Evolutionary conservation across 192 early-diverging fungal species (phyloP), one percentile per base, ranked within the genome.

Genomic region (Mortierella antarctica): DNA sequence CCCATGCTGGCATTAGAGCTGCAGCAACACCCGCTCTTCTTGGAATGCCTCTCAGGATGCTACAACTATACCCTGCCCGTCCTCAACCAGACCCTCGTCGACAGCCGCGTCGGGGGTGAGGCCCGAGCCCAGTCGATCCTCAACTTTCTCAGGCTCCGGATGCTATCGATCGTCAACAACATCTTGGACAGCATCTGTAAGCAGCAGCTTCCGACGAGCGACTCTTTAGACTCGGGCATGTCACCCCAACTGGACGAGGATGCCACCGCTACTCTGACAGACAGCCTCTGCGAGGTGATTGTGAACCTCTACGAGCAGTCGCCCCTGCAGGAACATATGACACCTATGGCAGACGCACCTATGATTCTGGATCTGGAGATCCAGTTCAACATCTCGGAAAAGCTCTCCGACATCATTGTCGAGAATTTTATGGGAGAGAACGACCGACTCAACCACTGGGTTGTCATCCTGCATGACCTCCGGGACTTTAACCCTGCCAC

Each of bases 331-430:
- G 86, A 86, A 10, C 72, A 88, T 5, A 79, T 91, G 20, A 53
- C 59, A 6, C 90, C 90, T 12, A 89, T 95, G 65, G 57, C 68
- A 2, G 88, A 92, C 68, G 95, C 94, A 2, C 94, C 96, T n/a
- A 83, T 96, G 63, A 74, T 96, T 46, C 78, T 97, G 15, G 96
- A 97, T 74, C 76, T 96, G 40, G 93, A 97, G 79, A 86, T 95
- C 46, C 86, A 93, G 52, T 91, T 88, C 56, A 82, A 86, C n/a
- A 54, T 95, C 13, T 84, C 84, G 7, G 82, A 89, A 49, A 89
- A 87, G 62, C 62, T 96, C 15, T 82, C 76, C 0, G 55, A 66
- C 31, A 70, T 93, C 44, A 87, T 86, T 57, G 62, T 63, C 2
- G 51, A 68, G n/a, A 51, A 57, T 10, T 79, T 85, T 31, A 21